Conservation (phyloP, 805 yeast species). For the Starmerella sp. region DNA sequence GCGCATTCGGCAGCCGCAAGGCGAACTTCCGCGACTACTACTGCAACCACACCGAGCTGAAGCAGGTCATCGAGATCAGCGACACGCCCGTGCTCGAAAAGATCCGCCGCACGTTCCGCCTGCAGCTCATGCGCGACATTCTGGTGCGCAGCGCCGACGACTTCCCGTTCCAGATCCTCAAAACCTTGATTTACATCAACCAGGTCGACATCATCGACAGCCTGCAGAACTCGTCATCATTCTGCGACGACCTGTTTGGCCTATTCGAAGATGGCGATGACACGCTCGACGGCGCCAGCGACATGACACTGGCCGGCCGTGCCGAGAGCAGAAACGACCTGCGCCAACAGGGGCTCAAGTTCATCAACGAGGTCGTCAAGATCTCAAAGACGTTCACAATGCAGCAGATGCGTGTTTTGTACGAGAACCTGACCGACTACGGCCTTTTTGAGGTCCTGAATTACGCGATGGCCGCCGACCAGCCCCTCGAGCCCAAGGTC, state of each 20-base stretch:
- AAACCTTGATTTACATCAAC: constrained; percentile 54
- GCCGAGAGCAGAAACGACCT: not conserved
- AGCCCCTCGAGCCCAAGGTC: constrained; percentile 39
- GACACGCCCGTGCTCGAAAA: constrained; percentile 40
- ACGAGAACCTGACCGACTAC: constrained; percentile 46
- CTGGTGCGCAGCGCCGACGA: constrained; percentile 76
- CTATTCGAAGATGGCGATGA: constrained; percentile 35
- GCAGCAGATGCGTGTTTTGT: constrained; percentile 54
- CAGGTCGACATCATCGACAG: constrained; percentile 56
- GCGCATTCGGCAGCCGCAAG: constrained; percentile 68
- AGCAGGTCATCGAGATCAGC: constrained; percentile 57
- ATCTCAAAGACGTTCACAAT: constrained; percentile 59
- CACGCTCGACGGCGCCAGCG: not conserved
- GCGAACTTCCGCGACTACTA: constrained; percentile 69
- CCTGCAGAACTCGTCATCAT: constrained; percentile 41
- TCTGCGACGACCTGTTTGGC: constrained; percentile 47
- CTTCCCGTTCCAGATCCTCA: constrained; percentile 53
- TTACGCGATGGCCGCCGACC: constrained; percentile 51
- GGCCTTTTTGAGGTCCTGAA: constrained; percentile 63
- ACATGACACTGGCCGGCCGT: not conserved
- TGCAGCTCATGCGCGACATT: constrained; percentile 77
- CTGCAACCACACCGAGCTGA: constrained; percentile 46
- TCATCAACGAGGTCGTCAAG: constrained; percentile 68
- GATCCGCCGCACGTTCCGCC: constrained; percentile 62
- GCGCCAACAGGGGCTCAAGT: constrained; percentile 51